Evolutionary conservation across 352 stramenopile genomes (phyloP), one percentile per base, ranked within the genome.

Genomic region (Thalassiosira delicatula): DNA sequence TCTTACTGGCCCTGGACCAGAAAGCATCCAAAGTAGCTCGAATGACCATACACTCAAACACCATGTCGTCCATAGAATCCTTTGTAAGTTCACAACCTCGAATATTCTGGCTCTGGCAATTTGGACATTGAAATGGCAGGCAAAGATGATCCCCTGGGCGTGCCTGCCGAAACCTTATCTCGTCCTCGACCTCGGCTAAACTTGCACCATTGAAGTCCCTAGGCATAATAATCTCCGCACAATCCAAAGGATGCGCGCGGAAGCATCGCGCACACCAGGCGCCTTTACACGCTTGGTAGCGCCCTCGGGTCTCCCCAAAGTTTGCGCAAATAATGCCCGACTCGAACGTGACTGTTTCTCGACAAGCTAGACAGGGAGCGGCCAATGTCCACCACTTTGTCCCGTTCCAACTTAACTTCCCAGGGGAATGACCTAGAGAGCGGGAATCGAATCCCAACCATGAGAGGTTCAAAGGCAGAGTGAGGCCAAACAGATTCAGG

Each of bases 61-160:
- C 49, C 23, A 37, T 27, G 46, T 76, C 74, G 0, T 29, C 17
- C 0, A 1, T 4, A 32, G 33, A 17, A 44, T 46, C 25, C 33
- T 1, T 3, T 8, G n/a, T 12, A 2, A 69, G 27, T 25, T 37
- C 60, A 0, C 37, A 0, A 5, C 56, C 69, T 27, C 57, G 19
- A n/a, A 79, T 79, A 57, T 79, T 79, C 27, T 79, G 70, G n/a
- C 59, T 66, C 46, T 79, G 70, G 21, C 69, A 77, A 35, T 77
- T 77, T 37, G 54, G 40, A 53, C 69, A 77, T 27, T 77, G 69
- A 57, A 77, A 77, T 1, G 69, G 17, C 1, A 29, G 32, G 23
- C 54, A 37, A 61, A 62, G 59, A 44, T 77, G 65, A n/a, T 60
- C 69, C 32, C 69, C 49, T 32, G 66, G n/a, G 51, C 56, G 54